Evolutionary conservation across 75 land plant species (phyloP).

Genomic region (Azolla pinnata): DNA sequence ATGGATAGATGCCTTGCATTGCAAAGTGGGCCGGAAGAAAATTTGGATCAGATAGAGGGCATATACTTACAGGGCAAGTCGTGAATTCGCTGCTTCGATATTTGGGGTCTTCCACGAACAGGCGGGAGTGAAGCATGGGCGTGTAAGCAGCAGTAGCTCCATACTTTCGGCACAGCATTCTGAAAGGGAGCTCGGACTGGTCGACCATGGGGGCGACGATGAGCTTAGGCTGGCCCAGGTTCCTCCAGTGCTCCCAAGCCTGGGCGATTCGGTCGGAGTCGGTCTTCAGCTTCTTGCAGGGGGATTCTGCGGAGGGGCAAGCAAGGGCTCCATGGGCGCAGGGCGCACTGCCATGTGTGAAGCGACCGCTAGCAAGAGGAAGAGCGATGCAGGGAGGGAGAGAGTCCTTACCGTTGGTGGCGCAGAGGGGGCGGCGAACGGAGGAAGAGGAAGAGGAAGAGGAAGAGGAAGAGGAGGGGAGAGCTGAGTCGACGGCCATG

Average conservation of each 20-base stretch:
- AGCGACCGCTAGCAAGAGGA: no score
- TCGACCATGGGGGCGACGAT: conserved; percentile 99
- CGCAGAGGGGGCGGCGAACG: no score
- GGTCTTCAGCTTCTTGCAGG: conserved; percentile 3
- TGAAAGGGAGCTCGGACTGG: conserved; percentile 93
- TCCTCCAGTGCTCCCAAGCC: conserved; percentile 89
- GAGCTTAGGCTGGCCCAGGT: conserved; percentile 64
- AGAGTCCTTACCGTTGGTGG: no score
- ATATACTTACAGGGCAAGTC: conserved; percentile 71
- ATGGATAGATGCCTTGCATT: no score
- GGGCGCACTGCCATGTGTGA: no score
- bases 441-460: no score
- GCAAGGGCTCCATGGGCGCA: no score
- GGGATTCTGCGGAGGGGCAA: no score
- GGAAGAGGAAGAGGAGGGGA: no score
- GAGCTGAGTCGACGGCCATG: no score
- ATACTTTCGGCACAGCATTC: conserved; percentile 89
- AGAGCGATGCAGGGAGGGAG: no score
- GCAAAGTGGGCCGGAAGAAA: no score
- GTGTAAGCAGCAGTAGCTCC: conserved; percentile 94
- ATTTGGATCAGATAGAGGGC: background rate
- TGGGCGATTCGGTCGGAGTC: conserved; percentile 18
- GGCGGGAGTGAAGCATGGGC: conserved; percentile 89
- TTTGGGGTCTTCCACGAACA: conserved; percentile 67
- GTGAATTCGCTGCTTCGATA: conserved; percentile 68